A percentile compares a stretch with the other conserved stretches of the same genome.
Conservation (phyloP, 164 flowering plant species). For the Cinnamomum chago region DNA sequence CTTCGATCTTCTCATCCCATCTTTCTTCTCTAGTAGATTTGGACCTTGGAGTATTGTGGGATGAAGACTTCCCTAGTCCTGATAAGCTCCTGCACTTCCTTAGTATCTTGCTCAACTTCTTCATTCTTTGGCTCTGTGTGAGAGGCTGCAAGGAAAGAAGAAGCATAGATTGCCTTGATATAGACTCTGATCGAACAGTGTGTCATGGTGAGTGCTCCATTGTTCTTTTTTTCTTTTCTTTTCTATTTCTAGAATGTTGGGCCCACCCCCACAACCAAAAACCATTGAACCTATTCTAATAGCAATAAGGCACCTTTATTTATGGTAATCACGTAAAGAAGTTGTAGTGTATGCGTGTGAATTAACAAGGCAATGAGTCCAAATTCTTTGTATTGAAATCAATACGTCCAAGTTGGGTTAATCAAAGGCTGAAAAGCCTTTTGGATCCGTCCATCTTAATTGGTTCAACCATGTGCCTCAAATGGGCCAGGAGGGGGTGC, state of each 20-base stretch:
- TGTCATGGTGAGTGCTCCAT: constrained; percentile 10
- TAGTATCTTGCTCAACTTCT: constrained; percentile 54
- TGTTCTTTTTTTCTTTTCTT: constrained; percentile 13
- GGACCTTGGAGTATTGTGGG: constrained; percentile 59
- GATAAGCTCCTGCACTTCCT: constrained; percentile 76
- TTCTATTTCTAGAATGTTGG: constrained; percentile 10
- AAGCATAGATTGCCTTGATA: constrained; percentile 10
- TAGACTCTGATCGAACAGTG: constrained; percentile 7
- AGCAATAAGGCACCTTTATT: not conserved
- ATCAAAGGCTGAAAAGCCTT: not conserved
- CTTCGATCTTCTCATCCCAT: constrained; percentile 20
- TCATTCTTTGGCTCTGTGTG: constrained; percentile 32
- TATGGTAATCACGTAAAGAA: no score
- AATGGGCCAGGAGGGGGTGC: not conserved
- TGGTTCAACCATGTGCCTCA: not conserved
- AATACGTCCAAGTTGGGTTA: not conserved
- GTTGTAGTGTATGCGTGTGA: no score
- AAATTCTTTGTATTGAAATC: not conserved
- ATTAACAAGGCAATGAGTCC: no score
- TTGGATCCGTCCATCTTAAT: not conserved
- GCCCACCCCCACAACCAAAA: constrained; percentile 1
- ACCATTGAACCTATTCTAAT: not conserved
- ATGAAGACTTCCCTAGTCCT: constrained; percentile 55
- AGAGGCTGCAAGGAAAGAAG: constrained; percentile 18
- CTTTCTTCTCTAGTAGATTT: constrained; percentile 39